Evolutionary conservation across 768 basidiomycete species (phyloP).

Genomic region (Infundibulicybe gibba): DNA sequence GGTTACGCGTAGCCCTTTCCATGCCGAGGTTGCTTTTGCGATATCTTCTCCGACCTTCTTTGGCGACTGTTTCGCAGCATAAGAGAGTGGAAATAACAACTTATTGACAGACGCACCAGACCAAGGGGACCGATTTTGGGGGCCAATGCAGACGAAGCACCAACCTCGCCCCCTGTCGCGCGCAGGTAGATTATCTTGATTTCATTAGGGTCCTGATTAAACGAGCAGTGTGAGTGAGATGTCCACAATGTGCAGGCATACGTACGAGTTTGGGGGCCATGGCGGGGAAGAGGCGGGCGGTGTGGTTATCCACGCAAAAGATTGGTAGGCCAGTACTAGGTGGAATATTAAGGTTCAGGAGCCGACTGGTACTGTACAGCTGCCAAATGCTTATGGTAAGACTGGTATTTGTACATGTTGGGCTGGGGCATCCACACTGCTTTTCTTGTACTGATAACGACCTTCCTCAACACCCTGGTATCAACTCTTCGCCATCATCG

Average conservation of each 20-base stretch:
- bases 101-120: conserved; percentile 57
- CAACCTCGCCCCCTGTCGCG: conserved; percentile 98
- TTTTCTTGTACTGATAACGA: conserved; percentile 6
- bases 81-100: conserved; percentile 7
- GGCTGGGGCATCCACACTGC: conserved; percentile 17
- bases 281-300: conserved; percentile 25
- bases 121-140: conserved; percentile 99
- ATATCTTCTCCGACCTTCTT: conserved; percentile 99
- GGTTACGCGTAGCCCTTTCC: conserved; percentile 99
- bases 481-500: conserved; percentile 26
- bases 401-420: conserved; percentile 32
- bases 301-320: conserved; percentile 19
- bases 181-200: conserved; percentile 99
- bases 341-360: conserved; percentile 47
- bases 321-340: conserved; percentile 4
- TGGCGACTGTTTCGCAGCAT: conserved; percentile 66
- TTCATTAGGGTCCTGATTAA: conserved; percentile 86
- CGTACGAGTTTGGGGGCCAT: conserved; percentile 83
- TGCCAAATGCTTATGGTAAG: conserved; percentile 7
- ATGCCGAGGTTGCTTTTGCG: conserved; percentile 95
- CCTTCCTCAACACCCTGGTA: conserved; percentile 11
- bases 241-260: conserved; percentile 8
- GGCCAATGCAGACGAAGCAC: conserved; percentile 96
- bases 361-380: conserved; percentile 60
- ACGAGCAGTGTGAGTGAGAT: conserved; percentile 5